Base-by-base conservation (phyloP, 345 rosid genomes). In the Microthlaspi erraticum region DNA sequence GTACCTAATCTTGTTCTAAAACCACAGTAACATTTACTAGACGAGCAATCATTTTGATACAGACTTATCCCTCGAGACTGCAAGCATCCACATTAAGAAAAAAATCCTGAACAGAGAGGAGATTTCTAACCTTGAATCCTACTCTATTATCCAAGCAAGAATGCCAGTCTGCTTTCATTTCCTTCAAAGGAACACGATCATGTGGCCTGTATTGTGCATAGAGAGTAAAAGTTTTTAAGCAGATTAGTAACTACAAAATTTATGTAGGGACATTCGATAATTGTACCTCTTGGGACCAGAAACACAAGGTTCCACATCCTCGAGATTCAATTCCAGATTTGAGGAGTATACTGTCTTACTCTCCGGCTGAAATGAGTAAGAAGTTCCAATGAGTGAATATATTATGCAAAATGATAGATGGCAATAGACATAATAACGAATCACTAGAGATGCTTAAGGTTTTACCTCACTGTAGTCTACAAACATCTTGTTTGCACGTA, bases 121-220 rank as follows among this genome's bases (percentile, higher is more conserved):
- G 48, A 26, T 13, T 66, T 43, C 65, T 59, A 16, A 89, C 99
- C 96, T 94, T 94, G 81, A 94, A 94, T 18, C 99, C 98, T 37
- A 85, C 98, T 88, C 85, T 85, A 73, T 73, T 94, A 57, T 84
- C 88, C 17, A 94, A 90, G 78, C 99, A 91, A 50, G 98, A 88
- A 77, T 84, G 93, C 99, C 99, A 94, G 77, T 94, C 99, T n/a
- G 86, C 86, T 83, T 94, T 94, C 99, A 94, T 94, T 66, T 87
- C 92, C 76, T 78, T 94, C 80, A 94, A 74, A 60, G 92, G 78
- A 77, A 94, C 98, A 52, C 99, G 91, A 71, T 91, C 99, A 64
- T 94, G 99, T 74, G 99, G 99, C 79, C 99, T 65, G 70, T 50
- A 26, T 64, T 49, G 9, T 50, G 26, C 10, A 65, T 23, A 37